Evolutionary conservation across 2,329 filamentous ascomycete species (phyloP).

Genomic region (Aureobasidium musti): DNA sequence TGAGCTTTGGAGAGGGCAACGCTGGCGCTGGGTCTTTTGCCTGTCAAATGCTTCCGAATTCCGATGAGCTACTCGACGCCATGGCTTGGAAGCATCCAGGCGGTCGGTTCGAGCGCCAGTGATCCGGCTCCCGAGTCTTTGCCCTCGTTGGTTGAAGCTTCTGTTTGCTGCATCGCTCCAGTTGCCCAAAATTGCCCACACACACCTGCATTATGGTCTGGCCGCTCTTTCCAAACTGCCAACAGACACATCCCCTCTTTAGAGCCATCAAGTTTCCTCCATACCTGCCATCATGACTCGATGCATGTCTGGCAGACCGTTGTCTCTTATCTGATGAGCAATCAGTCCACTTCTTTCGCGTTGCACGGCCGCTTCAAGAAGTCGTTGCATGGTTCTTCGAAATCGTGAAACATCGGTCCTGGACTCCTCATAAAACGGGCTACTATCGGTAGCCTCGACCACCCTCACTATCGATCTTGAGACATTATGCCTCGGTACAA

Average conservation of each 20-base stretch:
- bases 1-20: neutral
- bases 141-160: neutral
- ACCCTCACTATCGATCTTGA: neutral
- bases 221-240: constrained; percentile 7
- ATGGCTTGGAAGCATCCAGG: constrained; percentile 19
- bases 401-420: constrained; percentile 16
- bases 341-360: neutral
- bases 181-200: neutral
- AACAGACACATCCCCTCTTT: neutral
- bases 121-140: constrained; percentile 5
- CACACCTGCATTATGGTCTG: neutral
- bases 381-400: constrained; percentile 7
- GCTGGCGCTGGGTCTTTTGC: constrained; percentile 7
- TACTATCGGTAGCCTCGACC: constrained; percentile 1
- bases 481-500: neutral
- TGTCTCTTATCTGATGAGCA: neutral
- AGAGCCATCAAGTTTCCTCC: neutral
- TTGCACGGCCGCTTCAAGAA: constrained; percentile 9
- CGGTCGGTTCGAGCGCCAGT: constrained; percentile 8
- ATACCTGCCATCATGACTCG: neutral
- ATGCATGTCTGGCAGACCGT: neutral
- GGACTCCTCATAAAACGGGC: neutral
- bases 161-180: constrained; percentile 3
- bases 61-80: constrained; percentile 5
- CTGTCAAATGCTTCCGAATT: constrained; percentile 17